A percentile compares a stretch with the other conserved stretches of the same genome.
Evolutionary conservation across 176 grass and related monocot species (phyloP).

Genomic region (Juncus effusus): DNA sequence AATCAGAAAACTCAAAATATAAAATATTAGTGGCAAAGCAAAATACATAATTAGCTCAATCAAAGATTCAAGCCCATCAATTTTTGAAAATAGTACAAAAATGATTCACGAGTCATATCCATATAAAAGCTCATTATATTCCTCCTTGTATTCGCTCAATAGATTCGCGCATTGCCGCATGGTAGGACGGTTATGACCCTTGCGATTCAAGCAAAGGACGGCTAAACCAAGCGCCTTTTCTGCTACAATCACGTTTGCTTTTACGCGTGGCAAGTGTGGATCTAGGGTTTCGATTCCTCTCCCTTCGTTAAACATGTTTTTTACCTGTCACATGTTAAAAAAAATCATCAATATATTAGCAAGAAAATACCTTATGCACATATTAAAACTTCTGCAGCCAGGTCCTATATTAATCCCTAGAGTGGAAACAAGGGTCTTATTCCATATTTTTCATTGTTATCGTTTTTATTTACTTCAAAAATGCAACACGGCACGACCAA

Average conservation of each 20-base stretch:
- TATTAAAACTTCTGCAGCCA: too few relatives aligned
- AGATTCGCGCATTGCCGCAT: conserved; percentile 14
- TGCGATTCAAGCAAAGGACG: conserved; percentile 18
- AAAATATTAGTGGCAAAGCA: too few relatives aligned
- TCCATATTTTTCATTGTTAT: too few relatives aligned
- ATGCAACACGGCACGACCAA: too few relatives aligned
- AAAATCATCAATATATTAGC: too few relatives aligned
- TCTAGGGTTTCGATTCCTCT: conserved; percentile 7
- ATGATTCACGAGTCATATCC: neutral
- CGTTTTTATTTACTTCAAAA: neutral
- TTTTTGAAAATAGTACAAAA: too few relatives aligned
- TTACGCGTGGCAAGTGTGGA: neutral
- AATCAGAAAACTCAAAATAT: too few relatives aligned
- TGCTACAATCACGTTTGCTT: conserved; percentile 1
- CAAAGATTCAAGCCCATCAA: too few relatives aligned
- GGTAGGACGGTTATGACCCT: conserved; percentile 12
- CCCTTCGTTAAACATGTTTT: conserved; percentile 15
- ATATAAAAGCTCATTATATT: conserved; percentile 15
- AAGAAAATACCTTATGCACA: too few relatives aligned
- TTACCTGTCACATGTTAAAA: neutral
- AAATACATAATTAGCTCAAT: too few relatives aligned
- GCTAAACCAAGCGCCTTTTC: conserved; percentile 8
- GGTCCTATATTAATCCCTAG: too few relatives aligned
- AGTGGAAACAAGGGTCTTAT: too few relatives aligned
- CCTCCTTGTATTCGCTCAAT: conserved; percentile 5